phyloP scores from a whole-genome alignment of 2,329 filamentous ascomycete genomes.

The Cryphonectria nitschkei region DNA sequence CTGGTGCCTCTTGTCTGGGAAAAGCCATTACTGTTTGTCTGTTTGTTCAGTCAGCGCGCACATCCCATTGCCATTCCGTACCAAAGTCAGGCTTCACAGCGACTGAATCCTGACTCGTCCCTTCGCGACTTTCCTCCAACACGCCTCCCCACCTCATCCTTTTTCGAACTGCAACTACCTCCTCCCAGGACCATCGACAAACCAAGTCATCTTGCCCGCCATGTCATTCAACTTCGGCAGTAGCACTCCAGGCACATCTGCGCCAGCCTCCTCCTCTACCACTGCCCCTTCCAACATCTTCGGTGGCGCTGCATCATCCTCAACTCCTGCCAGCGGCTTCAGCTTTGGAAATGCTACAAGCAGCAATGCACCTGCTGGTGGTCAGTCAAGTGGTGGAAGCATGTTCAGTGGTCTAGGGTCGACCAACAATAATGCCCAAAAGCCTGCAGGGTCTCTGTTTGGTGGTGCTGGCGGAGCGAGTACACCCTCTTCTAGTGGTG shows the following conservation, averaged over 20 bases:
- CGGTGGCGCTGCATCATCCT: slow-evolving; percentile 34
- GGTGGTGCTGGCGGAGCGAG: slow-evolving; percentile 31
- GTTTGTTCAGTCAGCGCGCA: not conserved
- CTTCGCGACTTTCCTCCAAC: not conserved
- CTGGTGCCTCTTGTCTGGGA: not conserved
- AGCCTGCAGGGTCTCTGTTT: slow-evolving; percentile 20
- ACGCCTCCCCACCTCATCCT: not conserved
- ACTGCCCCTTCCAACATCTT: slow-evolving; percentile 49
- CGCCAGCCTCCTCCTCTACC: slow-evolving; percentile 45
- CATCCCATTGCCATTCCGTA: not conserved
- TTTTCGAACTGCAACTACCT: not conserved
- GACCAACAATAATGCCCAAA: slow-evolving; percentile 11
- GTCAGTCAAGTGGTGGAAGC: slow-evolving; percentile 31
- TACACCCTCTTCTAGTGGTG: slow-evolving; percentile 36
- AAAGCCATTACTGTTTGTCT: not conserved
- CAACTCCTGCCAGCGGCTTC: slow-evolving; percentile 37
- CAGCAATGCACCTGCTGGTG: slow-evolving; percentile 19
- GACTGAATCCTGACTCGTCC: not conserved
- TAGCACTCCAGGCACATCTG: slow-evolving; percentile 38
- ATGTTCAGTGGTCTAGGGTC: slow-evolving; percentile 41
- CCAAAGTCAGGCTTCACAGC: not conserved
- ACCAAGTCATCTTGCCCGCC: slow-evolving; percentile 11
- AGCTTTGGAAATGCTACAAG: slow-evolving; percentile 43
- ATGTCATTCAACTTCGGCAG: slow-evolving; percentile 36
- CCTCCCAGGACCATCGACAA: not conserved